phyloP scores from a whole-genome alignment of 192 early-diverging fungal genomes.

The Coemansia umbellata region DNA sequence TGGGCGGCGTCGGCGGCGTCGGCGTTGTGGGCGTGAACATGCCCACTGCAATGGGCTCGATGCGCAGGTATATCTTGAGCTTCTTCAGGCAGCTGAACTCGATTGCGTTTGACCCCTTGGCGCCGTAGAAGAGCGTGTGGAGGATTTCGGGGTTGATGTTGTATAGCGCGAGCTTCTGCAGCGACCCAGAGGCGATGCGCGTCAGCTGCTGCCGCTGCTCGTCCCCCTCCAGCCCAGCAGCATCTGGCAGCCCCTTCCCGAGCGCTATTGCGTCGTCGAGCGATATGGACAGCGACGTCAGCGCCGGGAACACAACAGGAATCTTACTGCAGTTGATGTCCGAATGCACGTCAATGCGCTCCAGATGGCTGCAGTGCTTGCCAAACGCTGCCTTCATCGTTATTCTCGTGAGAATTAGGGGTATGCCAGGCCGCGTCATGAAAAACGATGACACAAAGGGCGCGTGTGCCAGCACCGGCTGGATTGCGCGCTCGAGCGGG shows the following conservation, averaged over 20 bases:
- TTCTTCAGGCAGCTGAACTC: slow-evolving; percentile 16
- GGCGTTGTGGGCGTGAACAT: slow-evolving; percentile 8
- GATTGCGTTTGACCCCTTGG: slow-evolving; percentile 1
- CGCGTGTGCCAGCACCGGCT: slow-evolving; percentile 13
- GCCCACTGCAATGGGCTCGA: slow-evolving; percentile 5
- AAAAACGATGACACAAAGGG: slow-evolving; percentile 17
- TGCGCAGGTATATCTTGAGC: slow-evolving; percentile 24
- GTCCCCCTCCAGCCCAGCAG: neutral
- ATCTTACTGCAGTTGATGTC: slow-evolving; percentile 18
- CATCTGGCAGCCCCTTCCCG: neutral
- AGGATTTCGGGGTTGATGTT: slow-evolving; percentile 15
- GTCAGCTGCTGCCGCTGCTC: slow-evolving; percentile 9
- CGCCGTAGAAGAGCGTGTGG: slow-evolving; percentile 6
- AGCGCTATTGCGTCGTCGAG: slow-evolving; percentile 10
- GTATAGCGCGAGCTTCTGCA: slow-evolving; percentile 16
- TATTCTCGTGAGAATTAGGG: slow-evolving; percentile 3
- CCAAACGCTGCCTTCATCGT: slow-evolving; percentile 14
- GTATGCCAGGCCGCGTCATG: slow-evolving; percentile 3
- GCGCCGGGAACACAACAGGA: slow-evolving; percentile 3
- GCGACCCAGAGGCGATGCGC: slow-evolving; percentile 9
- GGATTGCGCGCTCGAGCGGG: slow-evolving; percentile 7
- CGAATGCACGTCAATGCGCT: slow-evolving; percentile 23
- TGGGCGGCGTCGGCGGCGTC: neutral
- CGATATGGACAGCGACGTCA: slow-evolving; percentile 23
- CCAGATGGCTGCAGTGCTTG: slow-evolving; percentile 1